Conservation (phyloP, 2,329 filamentous ascomycete genomes). For the Fusarium clavum region DNA sequence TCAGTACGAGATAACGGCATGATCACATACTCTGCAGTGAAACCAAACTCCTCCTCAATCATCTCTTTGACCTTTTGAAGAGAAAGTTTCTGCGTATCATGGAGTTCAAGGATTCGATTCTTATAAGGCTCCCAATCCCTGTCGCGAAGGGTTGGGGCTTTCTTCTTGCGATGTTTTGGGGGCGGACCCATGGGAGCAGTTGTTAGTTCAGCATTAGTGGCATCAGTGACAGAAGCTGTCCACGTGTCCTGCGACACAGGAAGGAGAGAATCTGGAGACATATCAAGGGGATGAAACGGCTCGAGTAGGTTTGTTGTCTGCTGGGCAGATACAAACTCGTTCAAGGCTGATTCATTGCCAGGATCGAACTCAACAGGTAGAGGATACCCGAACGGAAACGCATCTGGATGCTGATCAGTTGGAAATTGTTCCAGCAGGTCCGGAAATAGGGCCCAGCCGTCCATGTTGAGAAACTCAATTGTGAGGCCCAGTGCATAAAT, state of each 20-base stretch:
- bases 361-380: neutral
- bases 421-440: neutral
- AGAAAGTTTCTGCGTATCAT: fast-evolving
- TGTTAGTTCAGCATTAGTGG: neutral
- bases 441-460: neutral
- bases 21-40: neutral
- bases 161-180: neutral
- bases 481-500: fast-evolving
- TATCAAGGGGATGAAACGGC: fast-evolving
- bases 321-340: neutral
- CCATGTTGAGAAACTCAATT: neutral
- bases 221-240: fast-evolving
- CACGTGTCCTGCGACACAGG: fast-evolving
- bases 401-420: neutral
- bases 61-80: neutral
- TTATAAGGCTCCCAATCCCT: conserved; percentile 5
- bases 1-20: neutral
- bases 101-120: conserved; percentile 4
- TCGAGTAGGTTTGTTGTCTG: fast-evolving
- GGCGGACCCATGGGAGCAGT: neutral
- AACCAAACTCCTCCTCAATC: neutral
- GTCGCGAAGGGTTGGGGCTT: conserved; percentile 1
- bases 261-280: fast-evolving
- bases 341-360: too few species aligned
- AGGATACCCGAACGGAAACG: too few species aligned